Percentiles rank a stretch among this genome's conserved stretches.
Conservation (phyloP, 192 early-diverging fungal genomes). For the Spinellus fusiger region DNA sequence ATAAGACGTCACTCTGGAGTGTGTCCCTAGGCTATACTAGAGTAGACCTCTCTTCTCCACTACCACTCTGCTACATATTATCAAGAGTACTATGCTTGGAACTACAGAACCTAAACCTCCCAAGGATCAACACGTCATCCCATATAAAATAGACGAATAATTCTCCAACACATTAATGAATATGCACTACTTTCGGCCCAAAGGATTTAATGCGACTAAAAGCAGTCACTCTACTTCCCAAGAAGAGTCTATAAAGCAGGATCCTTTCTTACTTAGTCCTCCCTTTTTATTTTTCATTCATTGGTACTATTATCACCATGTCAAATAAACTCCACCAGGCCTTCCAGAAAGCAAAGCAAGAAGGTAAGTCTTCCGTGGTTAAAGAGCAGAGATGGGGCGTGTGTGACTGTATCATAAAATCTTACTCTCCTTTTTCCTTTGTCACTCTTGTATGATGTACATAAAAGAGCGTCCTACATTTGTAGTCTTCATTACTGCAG, state of each 20-base stretch:
- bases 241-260: no score
- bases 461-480: constrained; percentile 72
- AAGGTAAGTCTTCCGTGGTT: not conserved
- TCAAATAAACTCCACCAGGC: not conserved
- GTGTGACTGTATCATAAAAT: no score
- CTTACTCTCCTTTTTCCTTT: no score
- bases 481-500: constrained; percentile 91
- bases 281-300: constrained; percentile 4
- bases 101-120: no score
- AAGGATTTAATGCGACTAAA: not conserved
- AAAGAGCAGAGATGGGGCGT: not conserved
- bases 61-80: no score
- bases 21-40: no score
- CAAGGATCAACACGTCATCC: no score
- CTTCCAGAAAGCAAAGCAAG: constrained; percentile 3
- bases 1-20: no score
- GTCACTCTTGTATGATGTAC: not conserved
- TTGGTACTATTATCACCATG: constrained; percentile 3
- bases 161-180: no score
- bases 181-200: not conserved
- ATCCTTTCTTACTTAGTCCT: not conserved
- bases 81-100: no score
- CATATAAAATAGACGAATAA: no score
- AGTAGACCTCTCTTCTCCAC: no score
- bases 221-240: not conserved